Base-by-base conservation (phyloP, 495 filamentous ascomycete species). In the Talaromyces adpressus region DNA sequence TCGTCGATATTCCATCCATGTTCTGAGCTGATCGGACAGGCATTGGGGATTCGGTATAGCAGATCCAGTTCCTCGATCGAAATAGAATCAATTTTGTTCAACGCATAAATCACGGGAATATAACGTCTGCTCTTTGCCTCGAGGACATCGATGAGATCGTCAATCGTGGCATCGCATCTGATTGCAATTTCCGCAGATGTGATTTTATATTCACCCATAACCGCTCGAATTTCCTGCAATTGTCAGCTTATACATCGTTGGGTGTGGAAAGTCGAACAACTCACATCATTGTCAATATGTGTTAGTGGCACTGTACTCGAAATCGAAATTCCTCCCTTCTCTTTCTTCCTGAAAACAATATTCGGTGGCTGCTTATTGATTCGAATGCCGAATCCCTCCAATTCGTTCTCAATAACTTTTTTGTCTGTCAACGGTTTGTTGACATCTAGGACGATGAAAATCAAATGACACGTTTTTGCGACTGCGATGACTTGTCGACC, bases 1-100 rank as follows among this genome's bases (percentile, higher is more conserved):
- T 98, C 94, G 72, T 98, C 94, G 32, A 98, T 80, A 73, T 98
- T 98, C 94, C 94, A 98, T 41, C 93, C 95, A 76, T 97, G 92
- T 75, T 98, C 94, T 57, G 93, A 92, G 73, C 91, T 96, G 76
- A 98, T 97, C 16, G 94, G 94, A 63, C 91, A 92, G 36, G 94
- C 91, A 75, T 98, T 94, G 45, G 94, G 94, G 66, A 98, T 98
- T 54, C 94, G 86, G 75, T 98, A 98, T 29, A 98, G 79, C 57
- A 98, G 79, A 75, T 98, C 94, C 65, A 98, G 80, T 73, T 98
- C 94, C 75, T 98, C 93, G 69, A 98, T 97, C 49, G 91, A 91
- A 70, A 98, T 97, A 47, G 93, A 87, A 76, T 98, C 94, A 66
- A 98, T 98, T 81, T 98, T 98, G 83, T 98, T 98, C 72, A 98